Percentiles rank a stretch among this genome's conserved stretches.
phyloP scores from a whole-genome alignment of 1,284 basidiomycete genomes.

The Naganishia sp. region DNA sequence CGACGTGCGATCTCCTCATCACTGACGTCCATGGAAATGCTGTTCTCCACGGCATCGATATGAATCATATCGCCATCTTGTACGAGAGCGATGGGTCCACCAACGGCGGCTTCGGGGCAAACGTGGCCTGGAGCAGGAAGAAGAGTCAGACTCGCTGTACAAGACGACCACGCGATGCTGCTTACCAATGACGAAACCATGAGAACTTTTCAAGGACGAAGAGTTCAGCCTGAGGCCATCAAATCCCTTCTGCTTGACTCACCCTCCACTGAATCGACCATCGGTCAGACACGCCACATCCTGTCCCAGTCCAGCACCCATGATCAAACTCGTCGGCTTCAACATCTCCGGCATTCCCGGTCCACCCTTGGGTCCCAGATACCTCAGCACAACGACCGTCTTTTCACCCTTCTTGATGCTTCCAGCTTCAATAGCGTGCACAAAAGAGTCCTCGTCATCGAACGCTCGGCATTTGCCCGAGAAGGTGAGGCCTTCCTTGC shows the following conservation, averaged over 20 bases:
- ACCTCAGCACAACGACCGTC: constrained; percentile 85
- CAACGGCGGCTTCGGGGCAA: constrained; percentile 86
- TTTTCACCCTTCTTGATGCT: constrained; percentile 76
- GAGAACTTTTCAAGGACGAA: constrained; percentile 41
- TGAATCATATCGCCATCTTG: constrained; percentile 84
- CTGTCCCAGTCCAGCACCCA: constrained; percentile 87
- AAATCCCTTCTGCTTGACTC: neutral
- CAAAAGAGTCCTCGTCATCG: constrained; percentile 75
- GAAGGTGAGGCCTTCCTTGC: constrained; percentile 88
- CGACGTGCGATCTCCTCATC: constrained; percentile 75
- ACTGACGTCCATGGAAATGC: constrained; percentile 77
- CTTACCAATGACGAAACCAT: constrained; percentile 58
- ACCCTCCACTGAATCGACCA: constrained; percentile 92
- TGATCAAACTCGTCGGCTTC: constrained; percentile 79
- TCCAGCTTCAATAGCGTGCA: constrained; percentile 76
- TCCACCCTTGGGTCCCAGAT: constrained; percentile 93
- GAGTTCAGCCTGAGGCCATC: neutral
- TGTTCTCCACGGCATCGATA: constrained; percentile 76
- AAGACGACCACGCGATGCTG: constrained; percentile 39
- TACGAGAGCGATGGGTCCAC: constrained; percentile 93
- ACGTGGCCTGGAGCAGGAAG: constrained; percentile 60
- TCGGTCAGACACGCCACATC: constrained; percentile 94
- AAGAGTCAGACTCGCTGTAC: constrained; percentile 51
- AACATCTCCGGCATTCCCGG: constrained; percentile 91
- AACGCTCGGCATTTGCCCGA: constrained; percentile 57